Conservation (phyloP, 192 early-diverging fungal species). For the Podila verticillata region DNA sequence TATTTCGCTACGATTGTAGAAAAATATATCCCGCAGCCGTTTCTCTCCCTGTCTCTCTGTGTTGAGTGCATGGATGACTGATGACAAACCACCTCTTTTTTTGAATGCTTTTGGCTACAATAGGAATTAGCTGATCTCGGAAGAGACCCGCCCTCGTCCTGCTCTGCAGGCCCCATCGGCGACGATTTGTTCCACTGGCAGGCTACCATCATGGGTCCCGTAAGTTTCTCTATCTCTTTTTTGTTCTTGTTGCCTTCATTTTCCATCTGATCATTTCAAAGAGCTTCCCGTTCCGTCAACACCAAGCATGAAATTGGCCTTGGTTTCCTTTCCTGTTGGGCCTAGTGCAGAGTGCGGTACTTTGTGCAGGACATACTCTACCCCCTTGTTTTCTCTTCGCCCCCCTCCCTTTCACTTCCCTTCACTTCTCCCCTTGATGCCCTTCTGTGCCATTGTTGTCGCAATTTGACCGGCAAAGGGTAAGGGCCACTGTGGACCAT, state of each 20-base stretch:
- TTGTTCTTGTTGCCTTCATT: constrained; percentile 1
- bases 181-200: constrained; percentile 97
- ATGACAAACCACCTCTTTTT: constrained; percentile 1
- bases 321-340: not conserved
- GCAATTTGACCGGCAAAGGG: not conserved
- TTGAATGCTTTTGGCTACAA: constrained; percentile 7
- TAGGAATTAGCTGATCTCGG: constrained; percentile 96
- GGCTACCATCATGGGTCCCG: constrained; percentile 98
- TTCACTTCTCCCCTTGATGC: not conserved
- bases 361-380: not conserved
- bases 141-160: constrained; percentile 96
- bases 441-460: not conserved
- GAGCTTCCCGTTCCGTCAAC: not conserved
- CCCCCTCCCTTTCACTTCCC: not conserved
- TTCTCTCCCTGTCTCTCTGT: not conserved
- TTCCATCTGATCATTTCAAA: no score
- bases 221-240: constrained; percentile 53
- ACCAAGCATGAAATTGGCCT: not conserved
- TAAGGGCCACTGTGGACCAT: not conserved
- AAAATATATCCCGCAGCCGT: not conserved
- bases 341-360: not conserved
- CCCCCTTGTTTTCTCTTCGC: constrained; percentile 3
- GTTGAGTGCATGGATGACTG: not conserved
- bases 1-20: not conserved
- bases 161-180: constrained; percentile 95